phyloP scores from a whole-genome alignment of 139 green algal genomes.

The Tetraselmis striata region DNA sequence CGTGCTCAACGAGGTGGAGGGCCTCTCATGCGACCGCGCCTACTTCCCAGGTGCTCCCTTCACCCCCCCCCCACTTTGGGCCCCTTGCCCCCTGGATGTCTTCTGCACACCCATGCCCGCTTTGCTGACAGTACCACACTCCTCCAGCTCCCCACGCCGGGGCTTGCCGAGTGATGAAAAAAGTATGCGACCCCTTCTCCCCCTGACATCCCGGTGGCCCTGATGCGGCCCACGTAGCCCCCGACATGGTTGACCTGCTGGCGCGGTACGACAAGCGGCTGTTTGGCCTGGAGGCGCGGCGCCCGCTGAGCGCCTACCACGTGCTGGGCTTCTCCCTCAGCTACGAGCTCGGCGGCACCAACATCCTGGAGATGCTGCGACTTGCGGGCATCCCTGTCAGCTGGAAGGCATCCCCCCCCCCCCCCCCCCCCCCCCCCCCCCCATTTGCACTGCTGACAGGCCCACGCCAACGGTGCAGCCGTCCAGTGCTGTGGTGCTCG shows the following conservation, averaged over 20 bases:
- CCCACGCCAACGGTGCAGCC: no score
- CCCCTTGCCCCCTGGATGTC: neutral
- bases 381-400: slow-evolving; percentile 31
- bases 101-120: no score
- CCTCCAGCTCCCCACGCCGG: no score
- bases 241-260: slow-evolving; percentile 30
- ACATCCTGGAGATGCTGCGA: slow-evolving; percentile 65
- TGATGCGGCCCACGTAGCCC: no score
- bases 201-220: no score
- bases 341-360: slow-evolving; percentile 59
- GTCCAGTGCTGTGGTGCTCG: neutral
- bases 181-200: no score
- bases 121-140: no score
- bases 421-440: no score
- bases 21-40: slow-evolving; percentile 58
- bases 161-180: no score
- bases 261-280: slow-evolving; percentile 35
- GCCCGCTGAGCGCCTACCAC: slow-evolving; percentile 49
- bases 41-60: slow-evolving; percentile 48
- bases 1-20: slow-evolving; percentile 43
- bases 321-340: slow-evolving; percentile 57
- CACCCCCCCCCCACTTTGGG: neutral
- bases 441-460: no score
- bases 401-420: slow-evolving; percentile 5
- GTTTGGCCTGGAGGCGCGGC: slow-evolving; percentile 57